Evolutionary conservation across 306 rosid species (phyloP), one percentile per base, ranked within the genome.

Genomic region (Ammopiptanthus mongolicus): DNA sequence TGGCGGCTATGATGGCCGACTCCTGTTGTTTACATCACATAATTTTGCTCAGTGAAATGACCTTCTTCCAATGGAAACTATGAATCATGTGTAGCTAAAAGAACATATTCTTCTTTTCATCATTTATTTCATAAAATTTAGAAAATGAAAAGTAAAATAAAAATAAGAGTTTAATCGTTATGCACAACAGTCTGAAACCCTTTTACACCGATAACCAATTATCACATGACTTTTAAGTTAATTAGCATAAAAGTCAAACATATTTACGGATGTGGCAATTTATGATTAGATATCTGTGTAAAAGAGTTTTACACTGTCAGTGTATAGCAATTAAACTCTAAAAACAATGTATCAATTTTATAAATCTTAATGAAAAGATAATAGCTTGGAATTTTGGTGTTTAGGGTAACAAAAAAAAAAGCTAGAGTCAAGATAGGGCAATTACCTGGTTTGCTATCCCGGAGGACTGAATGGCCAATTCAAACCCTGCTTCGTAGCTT

Each of bases 401-500:
- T 64, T 37, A 60, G 33, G 4, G 8, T 21, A 13, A 13, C 37
- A 8, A 6, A 14, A 11, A 12, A 42, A 12, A 14, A 12, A 42
- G 4, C 9, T 6, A 21, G n/a, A 66, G 58, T 73, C 19, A 73
- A 50, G 70, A 28, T 58, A 56, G 51, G 76, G 52, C 37, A 44
- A 17, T 47, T 89, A 91, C 98, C 91, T 87, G 90, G 60, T 55
- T 66, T 53, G 83, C 60, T 55, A 95, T 80, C 29, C 97, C 97
- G 0, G 69, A 72, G 18, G 97, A 88, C 52, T 91, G 87, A 47
- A 95, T 65, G 75, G 97, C 89, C 63, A 91, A 71, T 61, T 90
- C 87, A 61, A 94, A 84, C 52, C 95, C 93, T 11, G 94, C 91
- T 63, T 94, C 97, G 57, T 87, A 84, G 89, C 88, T 87, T 5